These are phyloP conservation scores for Fusarium tuaranense DNA, from an alignment of 2,329 filamentous ascomycete genomes.

Conservation along the genomic window DNA sequence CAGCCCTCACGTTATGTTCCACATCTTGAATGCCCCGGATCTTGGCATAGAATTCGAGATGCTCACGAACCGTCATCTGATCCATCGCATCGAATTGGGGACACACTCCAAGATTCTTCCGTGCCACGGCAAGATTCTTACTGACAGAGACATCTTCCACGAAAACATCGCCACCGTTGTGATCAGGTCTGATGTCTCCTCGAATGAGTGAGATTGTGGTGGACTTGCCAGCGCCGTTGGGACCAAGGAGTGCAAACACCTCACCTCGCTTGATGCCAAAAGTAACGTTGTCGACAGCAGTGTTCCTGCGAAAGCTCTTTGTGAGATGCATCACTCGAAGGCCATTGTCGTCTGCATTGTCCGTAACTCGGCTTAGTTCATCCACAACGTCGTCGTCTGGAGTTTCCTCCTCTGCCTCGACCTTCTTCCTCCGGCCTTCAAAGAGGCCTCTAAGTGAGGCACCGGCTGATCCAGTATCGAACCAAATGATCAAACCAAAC, in stretches of 20 bases:
- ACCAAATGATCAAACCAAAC: conserved; percentile 80
- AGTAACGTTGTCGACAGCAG: conserved; percentile 88
- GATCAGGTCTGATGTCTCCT: conserved; percentile 83
- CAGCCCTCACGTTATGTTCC: conserved; percentile 79
- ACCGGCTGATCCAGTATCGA: conserved; percentile 79
- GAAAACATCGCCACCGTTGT: conserved; percentile 80
- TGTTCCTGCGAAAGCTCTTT: conserved; percentile 80
- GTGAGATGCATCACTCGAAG: conserved; percentile 84
- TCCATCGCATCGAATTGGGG: conserved; percentile 92
- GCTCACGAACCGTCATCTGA: conserved; percentile 88
- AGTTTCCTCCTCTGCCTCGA: conserved; percentile 46
- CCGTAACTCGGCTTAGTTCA: conserved; percentile 72
- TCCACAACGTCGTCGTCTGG: conserved; percentile 71
- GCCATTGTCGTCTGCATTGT: conserved; percentile 63
- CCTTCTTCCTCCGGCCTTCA: conserved; percentile 46
- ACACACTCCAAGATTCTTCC: conserved; percentile 87
- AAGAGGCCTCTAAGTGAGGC: conserved; percentile 61
- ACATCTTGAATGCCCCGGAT: conserved; percentile 83
- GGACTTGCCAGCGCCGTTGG: conserved; percentile 92
- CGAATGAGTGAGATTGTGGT: conserved; percentile 91
- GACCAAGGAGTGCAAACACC: conserved; percentile 89
- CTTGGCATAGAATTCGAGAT: conserved; percentile 88
- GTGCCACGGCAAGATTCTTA: conserved; percentile 77
- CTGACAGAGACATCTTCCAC: conserved; percentile 83
- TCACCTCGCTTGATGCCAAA: conserved; percentile 85